Conservation (phyloP, 306 rosid species). For the Pyrus pyrifolia region DNA sequence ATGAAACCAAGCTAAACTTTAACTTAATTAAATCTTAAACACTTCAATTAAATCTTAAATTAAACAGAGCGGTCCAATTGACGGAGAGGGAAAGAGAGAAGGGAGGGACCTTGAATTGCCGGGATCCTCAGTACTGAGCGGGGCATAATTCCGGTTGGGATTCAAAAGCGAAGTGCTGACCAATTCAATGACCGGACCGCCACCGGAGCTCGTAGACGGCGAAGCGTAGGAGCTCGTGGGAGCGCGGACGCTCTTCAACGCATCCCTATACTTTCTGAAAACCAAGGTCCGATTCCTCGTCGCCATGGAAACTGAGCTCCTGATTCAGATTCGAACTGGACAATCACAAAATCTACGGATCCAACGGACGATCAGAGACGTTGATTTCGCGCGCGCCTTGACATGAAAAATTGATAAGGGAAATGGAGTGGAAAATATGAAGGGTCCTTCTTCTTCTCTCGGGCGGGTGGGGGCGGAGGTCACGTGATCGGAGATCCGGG, state of each 20-base stretch:
- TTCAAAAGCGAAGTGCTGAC: conserved; percentile 72
- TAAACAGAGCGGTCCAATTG: not conserved
- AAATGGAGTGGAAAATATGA: not conserved
- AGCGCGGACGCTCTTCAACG: conserved; percentile 71
- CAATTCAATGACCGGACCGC: conserved; percentile 86
- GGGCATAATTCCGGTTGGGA: conserved; percentile 72
- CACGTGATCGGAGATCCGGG: conserved; percentile 24
- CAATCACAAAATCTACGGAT: not conserved
- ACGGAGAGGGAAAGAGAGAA: not conserved
- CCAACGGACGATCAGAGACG: not conserved
- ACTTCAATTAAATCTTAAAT: not conserved
- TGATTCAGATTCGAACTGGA: conserved; percentile 20
- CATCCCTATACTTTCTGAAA: conserved; percentile 25
- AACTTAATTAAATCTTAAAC: not conserved
- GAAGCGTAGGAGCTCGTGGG: conserved; percentile 38
- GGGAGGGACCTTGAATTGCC: conserved; percentile 67
- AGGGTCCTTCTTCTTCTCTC: not conserved
- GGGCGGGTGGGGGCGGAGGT: not conserved
- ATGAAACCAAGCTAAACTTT: not conserved
- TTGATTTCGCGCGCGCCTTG: not conserved
- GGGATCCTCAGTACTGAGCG: conserved; percentile 94
- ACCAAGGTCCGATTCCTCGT: conserved; percentile 28
- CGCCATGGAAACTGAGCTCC: conserved; percentile 23
- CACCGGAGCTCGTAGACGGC: conserved; percentile 44
- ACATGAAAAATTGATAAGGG: conserved; percentile 1